These are phyloP conservation scores for Dipteronia sinensis DNA, from an alignment of 345 rosid genomes.

Conservation along the genomic window DNA sequence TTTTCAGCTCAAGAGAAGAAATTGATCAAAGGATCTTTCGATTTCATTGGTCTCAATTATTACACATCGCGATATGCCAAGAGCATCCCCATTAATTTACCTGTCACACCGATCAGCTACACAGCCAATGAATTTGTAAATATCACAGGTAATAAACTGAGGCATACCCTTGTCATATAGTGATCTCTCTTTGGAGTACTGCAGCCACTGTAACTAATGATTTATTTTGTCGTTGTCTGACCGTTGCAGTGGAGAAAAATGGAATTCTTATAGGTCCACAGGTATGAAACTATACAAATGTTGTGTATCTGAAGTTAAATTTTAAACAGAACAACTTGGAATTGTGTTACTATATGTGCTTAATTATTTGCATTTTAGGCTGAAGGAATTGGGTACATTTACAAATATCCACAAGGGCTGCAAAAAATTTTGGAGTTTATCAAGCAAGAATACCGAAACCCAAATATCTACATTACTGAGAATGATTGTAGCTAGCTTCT, in stretches of 20 bases:
- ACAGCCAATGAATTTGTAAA: constrained; percentile 10
- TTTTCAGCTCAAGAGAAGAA: constrained; percentile 37
- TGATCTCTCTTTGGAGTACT: too few species aligned
- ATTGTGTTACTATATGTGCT: too few species aligned
- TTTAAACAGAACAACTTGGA: too few species aligned
- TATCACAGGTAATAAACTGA: constrained; percentile 17
- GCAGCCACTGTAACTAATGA: neutral
- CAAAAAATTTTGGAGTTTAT: constrained; percentile 36
- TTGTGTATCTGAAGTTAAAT: too few species aligned
- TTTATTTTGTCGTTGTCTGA: neutral
- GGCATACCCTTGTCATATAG: too few species aligned
- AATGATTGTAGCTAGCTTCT: constrained; percentile 30
- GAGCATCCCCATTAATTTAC: constrained; percentile 19
- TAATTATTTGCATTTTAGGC: constrained; percentile 24
- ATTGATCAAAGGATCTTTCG: constrained; percentile 38
- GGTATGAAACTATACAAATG: neutral
- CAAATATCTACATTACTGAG: constrained; percentile 41
- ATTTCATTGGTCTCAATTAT: constrained; percentile 51
- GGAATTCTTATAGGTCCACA: constrained; percentile 25
- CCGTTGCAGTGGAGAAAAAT: constrained; percentile 17
- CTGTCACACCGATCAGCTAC: constrained; percentile 21
- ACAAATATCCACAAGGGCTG: constrained; percentile 38
- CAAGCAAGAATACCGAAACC: constrained; percentile 22
- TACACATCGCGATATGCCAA: constrained; percentile 41
- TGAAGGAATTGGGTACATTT: constrained; percentile 27